Evolutionary conservation across 768 basidiomycete genomes (phyloP).

Genomic region (Suillus fuscotomentosus): DNA sequence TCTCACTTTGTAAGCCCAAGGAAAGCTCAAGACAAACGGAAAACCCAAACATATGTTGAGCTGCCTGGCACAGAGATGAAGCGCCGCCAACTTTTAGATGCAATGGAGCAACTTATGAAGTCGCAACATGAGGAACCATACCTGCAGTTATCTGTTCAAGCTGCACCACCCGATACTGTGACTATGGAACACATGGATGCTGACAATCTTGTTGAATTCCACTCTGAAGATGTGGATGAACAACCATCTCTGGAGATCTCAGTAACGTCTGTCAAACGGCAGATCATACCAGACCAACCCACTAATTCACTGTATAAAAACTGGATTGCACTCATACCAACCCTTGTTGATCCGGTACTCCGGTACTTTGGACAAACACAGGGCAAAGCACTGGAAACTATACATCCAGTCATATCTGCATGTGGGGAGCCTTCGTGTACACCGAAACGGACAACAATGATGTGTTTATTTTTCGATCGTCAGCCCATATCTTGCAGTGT

Average conservation of each 20-base stretch:
- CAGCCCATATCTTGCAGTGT: background rate
- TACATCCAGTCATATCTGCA: background rate
- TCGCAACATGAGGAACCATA: too few relatives aligned
- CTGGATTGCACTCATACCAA: background rate
- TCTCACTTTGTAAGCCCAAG: too few relatives aligned
- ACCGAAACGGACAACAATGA: background rate
- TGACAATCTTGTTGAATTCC: too few relatives aligned
- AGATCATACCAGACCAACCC: background rate
- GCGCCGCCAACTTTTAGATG: background rate
- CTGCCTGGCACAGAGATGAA: background rate
- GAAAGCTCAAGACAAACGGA: background rate
- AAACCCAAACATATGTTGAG: background rate
- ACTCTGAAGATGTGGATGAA: background rate
- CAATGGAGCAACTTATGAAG: background rate
- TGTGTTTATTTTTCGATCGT: background rate
- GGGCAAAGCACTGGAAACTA: background rate
- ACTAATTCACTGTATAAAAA: background rate
- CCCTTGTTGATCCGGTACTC: background rate
- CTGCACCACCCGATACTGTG: too few relatives aligned
- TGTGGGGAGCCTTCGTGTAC: background rate
- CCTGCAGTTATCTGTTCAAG: too few relatives aligned
- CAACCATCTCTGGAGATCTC: background rate
- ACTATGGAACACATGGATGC: background rate
- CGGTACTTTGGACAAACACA: background rate
- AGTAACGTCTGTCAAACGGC: background rate